Percentiles rank a stretch among this genome's conserved stretches.
Evolutionary conservation across 2,329 filamentous ascomycete species (phyloP).

Genomic region (Immersiporthe knoxdaviesiana): DNA sequence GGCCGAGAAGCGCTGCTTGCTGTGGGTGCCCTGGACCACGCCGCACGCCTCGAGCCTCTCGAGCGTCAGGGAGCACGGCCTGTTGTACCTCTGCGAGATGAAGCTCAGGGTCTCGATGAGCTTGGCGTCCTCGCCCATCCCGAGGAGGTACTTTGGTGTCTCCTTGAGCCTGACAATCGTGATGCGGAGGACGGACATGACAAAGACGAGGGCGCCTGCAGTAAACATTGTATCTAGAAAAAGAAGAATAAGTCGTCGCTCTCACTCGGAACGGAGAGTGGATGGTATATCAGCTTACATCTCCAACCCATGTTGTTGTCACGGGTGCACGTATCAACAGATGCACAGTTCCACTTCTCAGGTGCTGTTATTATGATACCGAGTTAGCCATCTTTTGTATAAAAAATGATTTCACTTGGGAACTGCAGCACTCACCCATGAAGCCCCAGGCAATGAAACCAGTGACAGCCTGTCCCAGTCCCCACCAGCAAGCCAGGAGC

Average conservation of each 20-base stretch:
- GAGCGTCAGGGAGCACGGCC: constrained; percentile 47
- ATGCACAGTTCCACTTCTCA: constrained; percentile 46
- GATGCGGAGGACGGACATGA: constrained; percentile 57
- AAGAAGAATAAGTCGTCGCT: neutral
- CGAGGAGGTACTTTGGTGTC: constrained; percentile 63
- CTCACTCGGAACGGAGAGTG: neutral
- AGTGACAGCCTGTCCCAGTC: constrained; percentile 50
- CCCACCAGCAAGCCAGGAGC: constrained; percentile 62
- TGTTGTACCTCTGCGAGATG: constrained; percentile 45
- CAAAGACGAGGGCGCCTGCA: constrained; percentile 49
- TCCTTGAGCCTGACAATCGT: constrained; percentile 59
- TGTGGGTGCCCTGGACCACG: constrained; percentile 42
- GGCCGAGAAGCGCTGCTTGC: constrained; percentile 38
- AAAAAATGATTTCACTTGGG: too few relatives aligned
- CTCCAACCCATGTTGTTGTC: constrained; percentile 55
- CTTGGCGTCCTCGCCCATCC: constrained; percentile 54
- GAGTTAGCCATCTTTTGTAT: neutral
- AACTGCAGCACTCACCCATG: constrained; percentile 40
- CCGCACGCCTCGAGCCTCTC: constrained; percentile 53
- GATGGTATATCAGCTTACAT: constrained; percentile 33
- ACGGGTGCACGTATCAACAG: constrained; percentile 44
- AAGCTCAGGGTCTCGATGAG: constrained; percentile 49
- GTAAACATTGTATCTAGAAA: constrained; percentile 47
- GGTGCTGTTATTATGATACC: constrained; percentile 36
- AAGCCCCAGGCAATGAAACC: constrained; percentile 56